phyloP scores from a whole-genome alignment of 148 eudicot species.

The Camellia sinensis region DNA sequence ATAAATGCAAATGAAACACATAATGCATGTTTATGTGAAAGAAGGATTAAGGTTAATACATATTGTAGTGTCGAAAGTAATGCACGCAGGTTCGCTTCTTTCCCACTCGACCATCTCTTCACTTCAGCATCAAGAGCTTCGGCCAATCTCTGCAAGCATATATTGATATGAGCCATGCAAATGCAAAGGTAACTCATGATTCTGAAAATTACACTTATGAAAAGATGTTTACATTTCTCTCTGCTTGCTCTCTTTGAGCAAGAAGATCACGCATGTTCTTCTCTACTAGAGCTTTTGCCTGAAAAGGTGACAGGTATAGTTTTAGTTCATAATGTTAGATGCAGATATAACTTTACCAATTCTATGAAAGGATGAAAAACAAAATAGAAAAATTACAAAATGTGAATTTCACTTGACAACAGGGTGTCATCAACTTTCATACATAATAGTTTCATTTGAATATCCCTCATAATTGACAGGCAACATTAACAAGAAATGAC shows the following conservation, averaged over 20 bases:
- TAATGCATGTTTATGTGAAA: background rate
- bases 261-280: slow-evolving; percentile 87
- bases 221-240: slow-evolving; percentile 62
- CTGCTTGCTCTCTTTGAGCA: slow-evolving; percentile 85
- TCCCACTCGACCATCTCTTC: slow-evolving; percentile 96
- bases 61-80: slow-evolving; percentile 95
- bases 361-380: slow-evolving; percentile 6
- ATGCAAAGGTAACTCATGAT: slow-evolving; percentile 8
- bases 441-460: background rate
- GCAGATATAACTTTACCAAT: background rate
- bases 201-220: slow-evolving; percentile 2
- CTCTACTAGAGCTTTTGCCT: slow-evolving; percentile 96
- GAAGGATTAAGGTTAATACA: slow-evolving; percentile 35
- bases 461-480: background rate
- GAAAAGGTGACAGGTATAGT: slow-evolving; percentile 22
- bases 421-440: background rate
- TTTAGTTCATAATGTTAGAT: background rate
- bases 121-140: slow-evolving; percentile 91
- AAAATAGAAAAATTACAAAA: background rate
- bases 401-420: background rate
- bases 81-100: slow-evolving; percentile 95
- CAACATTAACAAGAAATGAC: background rate
- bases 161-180: slow-evolving; percentile 13
- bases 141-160: slow-evolving; percentile 69
- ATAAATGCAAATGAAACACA: background rate